Conservation (phyloP, 495 filamentous ascomycete species). For the Annulohypoxylon maeteangense region DNA sequence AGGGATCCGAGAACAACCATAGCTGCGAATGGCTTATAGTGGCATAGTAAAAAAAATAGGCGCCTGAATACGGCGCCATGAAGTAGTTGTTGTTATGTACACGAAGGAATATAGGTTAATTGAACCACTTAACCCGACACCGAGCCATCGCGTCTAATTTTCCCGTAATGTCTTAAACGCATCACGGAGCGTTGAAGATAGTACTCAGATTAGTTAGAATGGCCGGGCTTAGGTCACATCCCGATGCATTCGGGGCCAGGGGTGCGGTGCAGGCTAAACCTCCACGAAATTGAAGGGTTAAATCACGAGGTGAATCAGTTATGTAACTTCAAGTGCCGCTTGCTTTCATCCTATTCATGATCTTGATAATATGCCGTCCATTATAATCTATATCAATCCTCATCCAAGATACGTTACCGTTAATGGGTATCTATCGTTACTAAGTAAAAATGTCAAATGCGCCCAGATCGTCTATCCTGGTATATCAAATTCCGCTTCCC, state of each 20-base stretch:
- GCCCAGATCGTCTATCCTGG: slow-evolving; percentile 31
- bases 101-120: not conserved
- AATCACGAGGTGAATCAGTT: not conserved
- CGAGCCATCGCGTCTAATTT: slow-evolving; percentile 18
- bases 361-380: not conserved
- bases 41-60: not conserved
- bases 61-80: not conserved
- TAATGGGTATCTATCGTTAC: slow-evolving; percentile 38
- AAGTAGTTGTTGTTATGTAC: not conserved
- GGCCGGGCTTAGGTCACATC: slow-evolving; percentile 14
- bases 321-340: not conserved
- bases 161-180: not conserved
- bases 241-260: slow-evolving; percentile 9
- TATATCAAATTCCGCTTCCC: slow-evolving; percentile 22
- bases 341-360: not conserved
- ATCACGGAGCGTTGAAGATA: slow-evolving; percentile 8
- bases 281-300: slow-evolving; percentile 16
- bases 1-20: slow-evolving; percentile 35
- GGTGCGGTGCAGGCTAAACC: slow-evolving; percentile 32
- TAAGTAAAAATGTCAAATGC: slow-evolving; percentile 9
- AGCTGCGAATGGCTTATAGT: not conserved
- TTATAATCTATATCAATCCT: slow-evolving; percentile 8
- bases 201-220: slow-evolving; percentile 19
- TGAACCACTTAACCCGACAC: slow-evolving; percentile 18
- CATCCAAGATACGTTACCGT: slow-evolving; percentile 11